These are phyloP conservation scores for Thelonectria rubi DNA, from an alignment of 2,329 filamentous ascomycete species.

Conservation along the genomic window DNA sequence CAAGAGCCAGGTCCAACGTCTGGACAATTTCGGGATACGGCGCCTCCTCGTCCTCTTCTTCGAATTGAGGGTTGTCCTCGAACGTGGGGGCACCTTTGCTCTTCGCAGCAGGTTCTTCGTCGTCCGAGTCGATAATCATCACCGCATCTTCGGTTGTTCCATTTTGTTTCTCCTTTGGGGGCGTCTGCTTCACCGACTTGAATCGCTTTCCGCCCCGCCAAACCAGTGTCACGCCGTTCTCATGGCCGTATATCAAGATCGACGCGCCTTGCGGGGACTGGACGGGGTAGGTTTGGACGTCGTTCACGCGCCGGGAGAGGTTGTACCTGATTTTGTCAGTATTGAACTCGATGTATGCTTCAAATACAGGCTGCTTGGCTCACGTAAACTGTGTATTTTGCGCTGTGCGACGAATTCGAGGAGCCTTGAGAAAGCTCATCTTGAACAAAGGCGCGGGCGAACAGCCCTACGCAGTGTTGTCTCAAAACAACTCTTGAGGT, in stretches of 20 bases:
- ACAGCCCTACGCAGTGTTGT: slow-evolving; percentile 28
- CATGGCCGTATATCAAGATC: slow-evolving; percentile 70
- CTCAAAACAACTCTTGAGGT: background rate
- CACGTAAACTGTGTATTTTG: slow-evolving; percentile 61
- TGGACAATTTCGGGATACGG: slow-evolving; percentile 66
- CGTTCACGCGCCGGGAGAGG: slow-evolving; percentile 64
- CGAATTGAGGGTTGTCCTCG: slow-evolving; percentile 67
- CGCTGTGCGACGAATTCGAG: slow-evolving; percentile 57
- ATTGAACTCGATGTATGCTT: background rate
- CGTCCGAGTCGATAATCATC: slow-evolving; percentile 72
- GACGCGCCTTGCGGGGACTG: slow-evolving; percentile 70
- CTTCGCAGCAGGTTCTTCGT: slow-evolving; percentile 57
- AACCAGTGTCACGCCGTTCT: slow-evolving; percentile 67
- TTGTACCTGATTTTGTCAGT: slow-evolving; percentile 60
- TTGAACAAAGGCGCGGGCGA: slow-evolving; percentile 35
- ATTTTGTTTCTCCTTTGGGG: slow-evolving; percentile 58
- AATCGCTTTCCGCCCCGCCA: slow-evolving; percentile 72
- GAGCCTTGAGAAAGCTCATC: slow-evolving; percentile 48
- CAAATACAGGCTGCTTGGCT: slow-evolving; percentile 21
- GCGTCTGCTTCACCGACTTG: slow-evolving; percentile 54
- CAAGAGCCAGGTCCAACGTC: slow-evolving; percentile 68
- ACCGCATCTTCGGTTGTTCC: slow-evolving; percentile 62
- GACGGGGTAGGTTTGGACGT: slow-evolving; percentile 69
- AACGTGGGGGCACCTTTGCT: slow-evolving; percentile 46
- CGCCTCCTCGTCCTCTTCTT: slow-evolving; percentile 59